Conservation (phyloP, 1,284 basidiomycete species). For the Inonotus obliquus region DNA sequence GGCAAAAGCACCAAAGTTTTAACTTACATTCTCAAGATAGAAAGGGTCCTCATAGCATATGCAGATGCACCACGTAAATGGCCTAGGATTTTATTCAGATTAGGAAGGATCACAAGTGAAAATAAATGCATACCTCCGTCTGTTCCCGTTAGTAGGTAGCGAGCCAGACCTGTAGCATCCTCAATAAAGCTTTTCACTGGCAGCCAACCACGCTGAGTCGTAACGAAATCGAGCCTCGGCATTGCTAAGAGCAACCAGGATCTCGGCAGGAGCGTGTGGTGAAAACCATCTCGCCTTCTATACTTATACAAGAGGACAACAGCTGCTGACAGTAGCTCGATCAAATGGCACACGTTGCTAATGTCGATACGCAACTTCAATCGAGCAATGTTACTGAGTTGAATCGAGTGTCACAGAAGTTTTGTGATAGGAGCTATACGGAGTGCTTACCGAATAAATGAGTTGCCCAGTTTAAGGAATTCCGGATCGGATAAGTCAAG, state of each 20-base stretch:
- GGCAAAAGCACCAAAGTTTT: background rate
- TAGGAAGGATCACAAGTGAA: background rate
- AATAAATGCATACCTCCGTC: background rate
- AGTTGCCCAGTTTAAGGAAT: background rate
- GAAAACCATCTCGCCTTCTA: background rate
- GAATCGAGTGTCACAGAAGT: background rate
- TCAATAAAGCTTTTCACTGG: background rate
- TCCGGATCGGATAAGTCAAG: background rate
- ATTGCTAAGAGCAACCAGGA: slow-evolving; percentile 16
- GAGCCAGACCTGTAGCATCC: background rate
- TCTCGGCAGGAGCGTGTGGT: slow-evolving; percentile 15
- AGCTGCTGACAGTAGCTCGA: slow-evolving; percentile 12
- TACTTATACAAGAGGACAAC: slow-evolving; percentile 1
- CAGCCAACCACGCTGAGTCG: background rate
- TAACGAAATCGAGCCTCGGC: background rate
- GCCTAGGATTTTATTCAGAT: background rate
- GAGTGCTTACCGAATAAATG: slow-evolving; percentile 11
- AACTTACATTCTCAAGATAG: background rate
- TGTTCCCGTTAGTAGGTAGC: background rate
- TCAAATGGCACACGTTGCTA: slow-evolving; percentile 2
- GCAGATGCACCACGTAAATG: background rate
- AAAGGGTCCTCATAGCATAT: background rate
- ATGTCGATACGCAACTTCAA: background rate
- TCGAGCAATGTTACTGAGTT: background rate
- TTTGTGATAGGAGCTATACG: background rate